Base-by-base conservation (phyloP, 73 alveolate species). In the Stentor coeruleus region DNA sequence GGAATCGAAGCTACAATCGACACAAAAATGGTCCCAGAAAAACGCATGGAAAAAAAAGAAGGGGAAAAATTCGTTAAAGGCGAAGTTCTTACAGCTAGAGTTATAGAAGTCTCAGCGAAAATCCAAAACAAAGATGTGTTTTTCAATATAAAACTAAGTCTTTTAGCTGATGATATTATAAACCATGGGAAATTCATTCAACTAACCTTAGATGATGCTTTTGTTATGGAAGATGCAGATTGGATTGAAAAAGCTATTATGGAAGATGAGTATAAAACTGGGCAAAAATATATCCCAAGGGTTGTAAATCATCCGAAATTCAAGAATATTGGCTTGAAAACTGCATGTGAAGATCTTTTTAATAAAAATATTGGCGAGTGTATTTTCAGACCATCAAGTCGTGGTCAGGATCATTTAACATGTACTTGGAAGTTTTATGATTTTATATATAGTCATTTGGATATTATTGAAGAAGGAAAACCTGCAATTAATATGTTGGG, bases 401-500 rank as follows among this genome's bases (percentile, higher is more conserved):
- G 92, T 28, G 97, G 98, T 14, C 83, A 58, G 57, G 94, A 94
- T 85, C 95, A 93, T 76, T 66, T 96, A 73, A 96, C 98, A 11
- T 86, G 92, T 31, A 91, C 98, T 38, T 96, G 97, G 96, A 94
- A 96, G 84, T 96, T 96, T 87, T 91, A 93, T 83, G 90, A 91
- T 49, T 85, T 81, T 58, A 91, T 90, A 36, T 85, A 92, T 31
- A 89, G 93, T 55, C 99, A 96, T 83, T 84, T 94, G 39, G 97
- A 96, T 83, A 93, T 96, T 81, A 42, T 30, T 35, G 99, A 94
- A 85, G 92, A 86, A 59, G 96, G 92, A 38, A 91, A 93, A 74
- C 74, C 93, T 3, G 92, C 94, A 0, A 95, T 96, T 20, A 93
- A 86, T 57, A 89, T 82, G 49, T 93, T 94, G 35, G 97, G 97